A percentile compares a stretch with the other conserved stretches of the same genome.
Conservation (phyloP, 2,329 filamentous ascomycete genomes). For the Macroventuria anomochaeta region DNA sequence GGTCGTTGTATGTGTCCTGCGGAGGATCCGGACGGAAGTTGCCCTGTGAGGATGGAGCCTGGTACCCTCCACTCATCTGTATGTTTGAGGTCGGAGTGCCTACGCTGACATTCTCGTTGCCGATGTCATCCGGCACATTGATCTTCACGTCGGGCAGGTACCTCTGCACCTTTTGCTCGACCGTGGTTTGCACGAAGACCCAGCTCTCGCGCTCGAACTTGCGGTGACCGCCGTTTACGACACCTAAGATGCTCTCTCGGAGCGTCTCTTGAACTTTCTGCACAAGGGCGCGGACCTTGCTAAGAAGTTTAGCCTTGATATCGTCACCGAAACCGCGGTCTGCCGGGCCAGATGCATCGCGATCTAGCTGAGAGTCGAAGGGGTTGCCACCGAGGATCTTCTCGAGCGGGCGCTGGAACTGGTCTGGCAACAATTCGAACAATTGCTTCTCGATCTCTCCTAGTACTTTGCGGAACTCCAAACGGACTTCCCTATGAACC, state of each 20-base stretch:
- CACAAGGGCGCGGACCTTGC: constrained; percentile 36
- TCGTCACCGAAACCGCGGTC: constrained; percentile 40
- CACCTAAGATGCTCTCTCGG: constrained; percentile 37
- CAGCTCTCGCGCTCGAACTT: constrained; percentile 41
- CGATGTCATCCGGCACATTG: constrained; percentile 39
- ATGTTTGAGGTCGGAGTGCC: constrained; percentile 25
- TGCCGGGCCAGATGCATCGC: constrained; percentile 28
- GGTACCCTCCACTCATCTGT: constrained; percentile 21
- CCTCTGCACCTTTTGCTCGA: constrained; percentile 39
- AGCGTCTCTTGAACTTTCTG: constrained; percentile 40
- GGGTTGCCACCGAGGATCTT: constrained; percentile 41
- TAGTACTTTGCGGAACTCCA: constrained; percentile 39
- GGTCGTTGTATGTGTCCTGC: constrained; percentile 12
- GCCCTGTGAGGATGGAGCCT: constrained; percentile 10
- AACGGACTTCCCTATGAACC: constrained; percentile 39
- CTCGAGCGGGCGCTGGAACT: constrained; percentile 38
- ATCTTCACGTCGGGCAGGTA: constrained; percentile 42
- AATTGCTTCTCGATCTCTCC: constrained; percentile 40
- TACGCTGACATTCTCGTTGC: constrained; percentile 40
- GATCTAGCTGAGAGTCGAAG: constrained; percentile 39
- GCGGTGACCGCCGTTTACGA: constrained; percentile 41
- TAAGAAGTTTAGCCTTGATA: constrained; percentile 36
- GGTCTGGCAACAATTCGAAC: constrained; percentile 38
- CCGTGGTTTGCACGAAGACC: constrained; percentile 40
- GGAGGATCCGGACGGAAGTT: constrained; percentile 8